These are phyloP conservation scores for Crotalaria pallida DNA, from an alignment of 306 rosid species.

Conservation along the genomic window DNA sequence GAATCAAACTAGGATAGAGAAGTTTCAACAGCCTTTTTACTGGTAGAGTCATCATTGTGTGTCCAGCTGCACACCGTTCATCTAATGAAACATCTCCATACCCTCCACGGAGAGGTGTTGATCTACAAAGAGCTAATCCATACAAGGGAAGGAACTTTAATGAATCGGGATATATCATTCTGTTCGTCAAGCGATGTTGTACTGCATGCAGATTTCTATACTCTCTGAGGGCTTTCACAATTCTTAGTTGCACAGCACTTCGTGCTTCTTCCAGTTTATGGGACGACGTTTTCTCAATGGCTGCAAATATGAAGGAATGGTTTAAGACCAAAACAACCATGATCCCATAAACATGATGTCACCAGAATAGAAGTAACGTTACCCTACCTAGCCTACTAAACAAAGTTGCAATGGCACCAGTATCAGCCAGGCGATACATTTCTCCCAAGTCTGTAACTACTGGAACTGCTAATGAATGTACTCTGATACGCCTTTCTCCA, in stretches of 20 bases:
- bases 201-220: slow-evolving; percentile 86
- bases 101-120: slow-evolving; percentile 89
- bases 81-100: slow-evolving; percentile 72
- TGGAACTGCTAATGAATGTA: slow-evolving; percentile 88
- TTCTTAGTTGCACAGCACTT: slow-evolving; percentile 68
- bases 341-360: slow-evolving; percentile 11
- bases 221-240: slow-evolving; percentile 79
- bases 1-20: slow-evolving; percentile 78
- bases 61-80: slow-evolving; percentile 88
- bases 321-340: slow-evolving; percentile 26
- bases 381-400: slow-evolving; percentile 79
- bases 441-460: slow-evolving; percentile 86
- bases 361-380: slow-evolving; percentile 13
- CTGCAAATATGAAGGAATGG: slow-evolving; percentile 53
- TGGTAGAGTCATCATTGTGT: slow-evolving; percentile 78
- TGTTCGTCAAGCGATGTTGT: slow-evolving; percentile 86
- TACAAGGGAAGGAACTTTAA: slow-evolving; percentile 69
- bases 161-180: slow-evolving; percentile 93
- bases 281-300: slow-evolving; percentile 80
- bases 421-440: slow-evolving; percentile 87
- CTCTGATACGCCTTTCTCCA: slow-evolving; percentile 96
- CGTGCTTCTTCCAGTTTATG: slow-evolving; percentile 91
- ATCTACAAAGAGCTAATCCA: slow-evolving; percentile 83
- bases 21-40: slow-evolving; percentile 74
- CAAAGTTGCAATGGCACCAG: slow-evolving; percentile 77